A percentile compares a stretch with the other conserved stretches of the same genome.
Evolutionary conservation across 129 eudicot genomes (phyloP).

Genomic region (Apium graveolens): DNA sequence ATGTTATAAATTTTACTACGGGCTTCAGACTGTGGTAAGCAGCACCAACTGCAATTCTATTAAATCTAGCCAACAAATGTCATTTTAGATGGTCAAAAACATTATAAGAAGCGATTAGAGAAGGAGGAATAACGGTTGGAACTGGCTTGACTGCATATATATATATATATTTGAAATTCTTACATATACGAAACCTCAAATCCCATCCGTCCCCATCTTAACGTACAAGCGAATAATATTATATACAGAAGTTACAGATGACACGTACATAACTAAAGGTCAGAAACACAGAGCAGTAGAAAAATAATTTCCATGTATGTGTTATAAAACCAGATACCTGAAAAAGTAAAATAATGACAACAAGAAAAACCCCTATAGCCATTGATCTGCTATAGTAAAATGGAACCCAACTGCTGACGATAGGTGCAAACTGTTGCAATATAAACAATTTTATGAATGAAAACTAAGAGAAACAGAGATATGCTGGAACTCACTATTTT

Average conservation of each 20-base stretch:
- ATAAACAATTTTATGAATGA: too few relatives aligned
- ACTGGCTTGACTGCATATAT: not conserved
- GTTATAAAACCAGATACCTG: slow-evolving; percentile 46
- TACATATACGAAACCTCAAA: too few relatives aligned
- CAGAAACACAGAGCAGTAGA: not conserved
- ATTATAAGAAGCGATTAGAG: not conserved
- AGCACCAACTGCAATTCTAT: slow-evolving; percentile 95
- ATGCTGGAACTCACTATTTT: too few relatives aligned
- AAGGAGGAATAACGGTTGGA: too few relatives aligned
- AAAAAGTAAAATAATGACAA: slow-evolving; percentile 68
- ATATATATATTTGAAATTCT: not conserved
- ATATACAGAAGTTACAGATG: not conserved
- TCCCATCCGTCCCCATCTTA: not conserved
- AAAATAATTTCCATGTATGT: too few relatives aligned
- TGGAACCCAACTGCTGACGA: slow-evolving; percentile 83
- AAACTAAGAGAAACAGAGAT: too few relatives aligned
- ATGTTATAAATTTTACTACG: slow-evolving; percentile 84
- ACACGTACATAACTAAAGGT: not conserved
- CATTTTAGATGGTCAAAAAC: not conserved
- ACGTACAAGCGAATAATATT: not conserved
- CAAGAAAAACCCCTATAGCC: slow-evolving; percentile 73
- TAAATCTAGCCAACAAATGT: slow-evolving; percentile 67
- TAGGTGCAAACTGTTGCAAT: slow-evolving; percentile 68
- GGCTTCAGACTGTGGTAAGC: slow-evolving; percentile 91
- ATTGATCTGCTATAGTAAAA: slow-evolving; percentile 89